A percentile compares a stretch with the other conserved stretches of the same genome.
phyloP scores from a whole-genome alignment of 2,329 filamentous ascomycete genomes.

The Botrytis byssoidea region DNA sequence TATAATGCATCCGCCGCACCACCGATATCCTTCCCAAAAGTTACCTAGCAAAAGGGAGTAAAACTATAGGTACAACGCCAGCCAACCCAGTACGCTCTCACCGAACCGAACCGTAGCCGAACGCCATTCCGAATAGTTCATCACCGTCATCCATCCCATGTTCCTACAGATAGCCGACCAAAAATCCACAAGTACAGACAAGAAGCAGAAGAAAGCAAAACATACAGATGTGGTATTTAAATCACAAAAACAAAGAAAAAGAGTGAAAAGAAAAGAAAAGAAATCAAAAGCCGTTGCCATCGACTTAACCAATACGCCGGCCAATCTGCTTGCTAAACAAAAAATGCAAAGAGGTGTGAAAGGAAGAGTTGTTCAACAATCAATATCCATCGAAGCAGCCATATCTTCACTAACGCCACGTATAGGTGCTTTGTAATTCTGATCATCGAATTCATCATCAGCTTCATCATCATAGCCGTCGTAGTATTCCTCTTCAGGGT shows the following conservation, averaged over 20 bases:
- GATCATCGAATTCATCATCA: conserved; percentile 40
- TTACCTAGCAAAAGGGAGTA: background rate
- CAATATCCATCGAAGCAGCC: conserved; percentile 62
- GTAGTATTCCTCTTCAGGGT: conserved; percentile 46
- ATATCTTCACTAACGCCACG: conserved; percentile 63
- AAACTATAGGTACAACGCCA: conserved; percentile 22
- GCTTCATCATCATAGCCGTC: conserved; percentile 40
- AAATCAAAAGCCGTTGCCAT: conserved; percentile 24
- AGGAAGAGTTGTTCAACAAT: conserved; percentile 31
- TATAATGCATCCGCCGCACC: conserved; percentile 2
- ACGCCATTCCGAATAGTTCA: conserved; percentile 19
- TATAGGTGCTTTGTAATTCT: conserved; percentile 47
- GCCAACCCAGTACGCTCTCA: conserved; percentile 22
- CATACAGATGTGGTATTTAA: conserved; percentile 6
- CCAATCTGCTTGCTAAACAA: background rate
- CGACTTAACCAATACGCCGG: conserved; percentile 19
- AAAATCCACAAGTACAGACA: conserved; percentile 22
- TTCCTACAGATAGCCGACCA: conserved; percentile 14
- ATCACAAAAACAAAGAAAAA: background rate
- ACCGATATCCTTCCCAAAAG: conserved; percentile 15
- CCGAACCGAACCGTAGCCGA: conserved; percentile 21
- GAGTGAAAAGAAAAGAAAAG: background rate
- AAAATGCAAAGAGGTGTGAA: background rate
- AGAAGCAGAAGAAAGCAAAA: conserved; percentile 16
- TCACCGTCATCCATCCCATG: conserved; percentile 20